Evolutionary conservation across 2,329 filamentous ascomycete species (phyloP).

Genomic region (Onygenales sp.): DNA sequence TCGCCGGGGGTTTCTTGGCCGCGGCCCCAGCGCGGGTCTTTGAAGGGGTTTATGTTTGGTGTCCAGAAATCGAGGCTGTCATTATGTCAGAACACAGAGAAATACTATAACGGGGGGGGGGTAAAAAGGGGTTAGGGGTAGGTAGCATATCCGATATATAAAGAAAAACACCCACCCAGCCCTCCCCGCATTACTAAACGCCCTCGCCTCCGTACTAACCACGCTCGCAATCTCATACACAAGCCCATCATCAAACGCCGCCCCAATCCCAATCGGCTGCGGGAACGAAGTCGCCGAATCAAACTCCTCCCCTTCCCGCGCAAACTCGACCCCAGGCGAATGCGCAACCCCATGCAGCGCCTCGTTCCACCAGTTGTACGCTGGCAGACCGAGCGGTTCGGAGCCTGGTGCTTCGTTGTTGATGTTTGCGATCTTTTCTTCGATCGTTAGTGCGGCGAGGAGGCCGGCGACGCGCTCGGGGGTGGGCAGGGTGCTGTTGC

Average conservation of each 20-base stretch:
- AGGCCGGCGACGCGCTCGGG: slow-evolving; percentile 35
- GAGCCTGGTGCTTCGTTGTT: slow-evolving; percentile 39
- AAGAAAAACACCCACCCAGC: slow-evolving; percentile 29
- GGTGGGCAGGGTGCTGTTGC: slow-evolving; percentile 32
- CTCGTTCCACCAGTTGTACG: slow-evolving; percentile 54
- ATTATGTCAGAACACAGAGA: slow-evolving; percentile 28
- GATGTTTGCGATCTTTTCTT: slow-evolving; percentile 46
- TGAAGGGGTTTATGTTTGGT: slow-evolving; percentile 58
- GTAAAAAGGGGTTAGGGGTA: not conserved
- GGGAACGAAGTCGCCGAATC: slow-evolving; percentile 54
- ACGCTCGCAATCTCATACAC: slow-evolving; percentile 44
- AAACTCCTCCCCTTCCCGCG: slow-evolving; percentile 38
- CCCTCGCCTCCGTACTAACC: slow-evolving; percentile 48
- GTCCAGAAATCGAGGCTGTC: slow-evolving; percentile 33
- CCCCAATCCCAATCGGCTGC: slow-evolving; percentile 50
- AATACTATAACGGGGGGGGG: not conserved
- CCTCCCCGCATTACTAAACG: slow-evolving; percentile 49
- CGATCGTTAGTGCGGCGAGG: slow-evolving; percentile 38
- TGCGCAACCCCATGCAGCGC: slow-evolving; percentile 51
- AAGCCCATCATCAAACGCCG: slow-evolving; percentile 53
- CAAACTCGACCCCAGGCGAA: slow-evolving; percentile 42
- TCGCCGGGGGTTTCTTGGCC: slow-evolving; percentile 54
- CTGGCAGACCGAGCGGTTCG: slow-evolving; percentile 44
- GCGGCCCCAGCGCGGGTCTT: slow-evolving; percentile 54
- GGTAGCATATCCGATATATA: too few species aligned